Evolutionary conservation across 2,329 filamentous ascomycete genomes (phyloP).

Genomic region (Pseudogymnoascus sp.): DNA sequence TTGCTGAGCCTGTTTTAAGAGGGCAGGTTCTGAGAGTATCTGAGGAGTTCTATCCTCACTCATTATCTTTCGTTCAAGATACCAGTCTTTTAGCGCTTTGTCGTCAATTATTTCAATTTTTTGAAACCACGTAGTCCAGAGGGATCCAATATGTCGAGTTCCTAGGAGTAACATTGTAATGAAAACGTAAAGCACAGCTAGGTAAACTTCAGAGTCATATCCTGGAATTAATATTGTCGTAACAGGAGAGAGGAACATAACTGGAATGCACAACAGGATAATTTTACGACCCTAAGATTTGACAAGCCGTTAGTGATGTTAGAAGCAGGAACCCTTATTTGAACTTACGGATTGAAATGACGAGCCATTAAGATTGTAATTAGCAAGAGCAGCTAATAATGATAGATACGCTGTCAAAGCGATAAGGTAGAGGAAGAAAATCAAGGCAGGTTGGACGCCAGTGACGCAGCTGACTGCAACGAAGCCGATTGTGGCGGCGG

Average conservation of each 20-base stretch:
- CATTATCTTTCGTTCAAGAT: slow-evolving; percentile 22
- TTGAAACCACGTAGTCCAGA: slow-evolving; percentile 53
- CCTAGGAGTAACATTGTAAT: slow-evolving; percentile 43
- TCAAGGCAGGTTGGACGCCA: slow-evolving; percentile 40
- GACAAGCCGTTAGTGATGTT: no score
- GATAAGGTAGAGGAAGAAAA: slow-evolving; percentile 54
- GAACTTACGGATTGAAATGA: slow-evolving; percentile 22
- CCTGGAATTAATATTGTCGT: slow-evolving; percentile 44
- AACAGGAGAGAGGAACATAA: slow-evolving; percentile 49
- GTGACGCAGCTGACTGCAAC: slow-evolving; percentile 40
- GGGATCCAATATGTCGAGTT: slow-evolving; percentile 45
- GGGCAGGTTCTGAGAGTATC: slow-evolving; percentile 31
- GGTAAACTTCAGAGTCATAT: slow-evolving; percentile 49
- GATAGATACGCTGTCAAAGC: slow-evolving; percentile 52
- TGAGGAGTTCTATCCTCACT: no score
- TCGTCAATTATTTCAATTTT: slow-evolving; percentile 43
- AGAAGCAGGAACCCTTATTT: no score
- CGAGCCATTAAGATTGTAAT: slow-evolving; percentile 25
- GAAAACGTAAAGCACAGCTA: slow-evolving; percentile 46
- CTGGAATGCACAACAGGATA: slow-evolving; percentile 47
- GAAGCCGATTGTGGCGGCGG: slow-evolving; percentile 40
- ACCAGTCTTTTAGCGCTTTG: slow-evolving; percentile 44
- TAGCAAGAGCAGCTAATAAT: slow-evolving; percentile 41
- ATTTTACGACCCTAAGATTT: slow-evolving; percentile 49
- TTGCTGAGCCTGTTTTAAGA: slow-evolving; percentile 39